Evolutionary conservation across 306 rosid genomes (phyloP), one percentile per base, ranked within the genome.

Genomic region (Medicago arabica): DNA sequence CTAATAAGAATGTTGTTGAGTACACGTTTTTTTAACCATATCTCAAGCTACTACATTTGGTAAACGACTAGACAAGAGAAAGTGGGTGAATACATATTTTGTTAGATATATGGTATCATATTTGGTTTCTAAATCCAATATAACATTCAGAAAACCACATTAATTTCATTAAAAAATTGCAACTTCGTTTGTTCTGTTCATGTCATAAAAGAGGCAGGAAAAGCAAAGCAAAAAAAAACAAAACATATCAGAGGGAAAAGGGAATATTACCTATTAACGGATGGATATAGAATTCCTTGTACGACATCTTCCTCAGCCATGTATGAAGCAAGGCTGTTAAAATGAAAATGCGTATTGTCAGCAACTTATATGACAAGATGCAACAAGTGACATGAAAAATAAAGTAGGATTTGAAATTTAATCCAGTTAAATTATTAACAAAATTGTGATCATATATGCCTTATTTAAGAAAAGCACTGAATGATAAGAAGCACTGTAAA

Each of bases 291-390:
- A 68, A 88, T 77, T 51, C 99, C 97, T 41, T 82, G 83, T 36
- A 61, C 83, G 82, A 88, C 78, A 78, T 95, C 99, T 75, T 90
- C 97, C 69, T 92, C 97, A 9, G 83, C 89, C 89, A 95, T 95
- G 83, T 95, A 95, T 39, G 97, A 88, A 74, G 99, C 99, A 72
- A 95, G 99, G 89, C 97, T 95, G 92, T 67, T 82, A 51, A 83
- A 51, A 83, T 23, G 67, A 80, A 25, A 85, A 17, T 49, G 75
- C 75, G 72, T 85, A 31, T 79, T 80, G 78, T 87, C 69, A 87
- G 86, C 15, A 85, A 82, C 59, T 78, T 78, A 66, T 75, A 34
- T 69, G 61, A 60, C 76, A 71, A 64, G 18, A 79, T 19, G 23
- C 44, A 69, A 43, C 12, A 12, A 60, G 34, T 57, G 25, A 61